Evolutionary conservation across 176 grass and related monocot species (phyloP).

Genomic region (Aegilops tauschii): DNA sequence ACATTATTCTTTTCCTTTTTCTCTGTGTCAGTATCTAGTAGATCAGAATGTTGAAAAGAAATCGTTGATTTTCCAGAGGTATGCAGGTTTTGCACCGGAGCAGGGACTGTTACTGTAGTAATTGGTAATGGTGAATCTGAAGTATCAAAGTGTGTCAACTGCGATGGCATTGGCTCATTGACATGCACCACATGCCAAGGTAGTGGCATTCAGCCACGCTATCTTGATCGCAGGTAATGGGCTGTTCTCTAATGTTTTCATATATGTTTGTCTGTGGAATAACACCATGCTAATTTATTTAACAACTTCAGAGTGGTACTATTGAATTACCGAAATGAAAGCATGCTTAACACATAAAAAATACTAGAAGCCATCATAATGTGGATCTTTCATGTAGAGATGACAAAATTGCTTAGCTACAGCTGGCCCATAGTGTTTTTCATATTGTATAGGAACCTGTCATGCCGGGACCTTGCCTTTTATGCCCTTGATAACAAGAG

Average conservation of each 20-base stretch:
- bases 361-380: neutral
- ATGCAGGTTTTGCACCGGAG: slow-evolving; percentile 88
- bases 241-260: neutral
- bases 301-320: neutral
- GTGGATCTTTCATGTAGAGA: neutral
- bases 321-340: neutral
- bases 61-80: slow-evolving; percentile 71
- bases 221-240: slow-evolving; percentile 94
- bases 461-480: neutral
- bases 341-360: neutral
- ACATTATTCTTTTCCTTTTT: neutral
- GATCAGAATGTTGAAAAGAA: slow-evolving; percentile 25
- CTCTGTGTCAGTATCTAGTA: neutral
- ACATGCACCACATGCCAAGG: slow-evolving; percentile 99
- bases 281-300: neutral
- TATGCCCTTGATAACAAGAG: neutral
- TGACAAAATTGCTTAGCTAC: neutral
- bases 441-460: neutral
- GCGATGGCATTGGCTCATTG: slow-evolving; percentile 77
- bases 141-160: slow-evolving; percentile 85
- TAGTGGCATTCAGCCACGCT: slow-evolving; percentile 91
- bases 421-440: neutral
- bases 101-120: slow-evolving; percentile 66
- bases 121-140: slow-evolving; percentile 76
- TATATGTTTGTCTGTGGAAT: neutral